Conservation (phyloP, 306 rosid species). For the Ormosia emarginata region DNA sequence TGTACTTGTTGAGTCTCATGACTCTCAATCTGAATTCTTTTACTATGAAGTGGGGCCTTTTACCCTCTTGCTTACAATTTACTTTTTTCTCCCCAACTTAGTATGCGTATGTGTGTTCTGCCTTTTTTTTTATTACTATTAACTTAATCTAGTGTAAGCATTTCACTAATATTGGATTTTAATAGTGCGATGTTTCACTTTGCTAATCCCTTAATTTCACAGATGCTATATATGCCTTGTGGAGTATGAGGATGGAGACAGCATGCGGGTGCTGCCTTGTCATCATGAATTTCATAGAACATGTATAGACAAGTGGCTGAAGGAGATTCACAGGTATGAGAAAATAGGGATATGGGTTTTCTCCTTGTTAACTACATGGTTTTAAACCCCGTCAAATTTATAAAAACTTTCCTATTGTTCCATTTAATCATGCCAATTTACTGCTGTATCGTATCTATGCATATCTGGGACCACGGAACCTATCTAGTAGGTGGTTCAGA, state of each 20-base stretch:
- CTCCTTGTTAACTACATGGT: background rate
- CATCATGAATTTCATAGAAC: slow-evolving; percentile 87
- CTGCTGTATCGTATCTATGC: background rate
- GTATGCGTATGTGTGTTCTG: background rate
- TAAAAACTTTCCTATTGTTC: background rate
- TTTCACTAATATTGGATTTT: background rate
- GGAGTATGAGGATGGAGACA: slow-evolving; percentile 96
- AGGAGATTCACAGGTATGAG: slow-evolving; percentile 93
- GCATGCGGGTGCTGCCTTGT: slow-evolving; percentile 86
- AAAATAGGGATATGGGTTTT: background rate
- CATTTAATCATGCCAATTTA: background rate
- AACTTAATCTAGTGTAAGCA: background rate
- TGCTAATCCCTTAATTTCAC: slow-evolving; percentile 22
- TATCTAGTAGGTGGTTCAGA: background rate
- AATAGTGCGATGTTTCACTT: background rate
- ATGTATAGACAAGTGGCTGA: slow-evolving; percentile 97
- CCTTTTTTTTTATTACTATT: background rate
- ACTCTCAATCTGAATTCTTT: background rate
- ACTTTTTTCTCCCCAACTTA: background rate
- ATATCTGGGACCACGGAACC: background rate
- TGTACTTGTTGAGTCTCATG: background rate
- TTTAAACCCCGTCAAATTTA: background rate
- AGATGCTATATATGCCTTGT: slow-evolving; percentile 99
- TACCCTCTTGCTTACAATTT: background rate
- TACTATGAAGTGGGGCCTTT: background rate